Conservation (phyloP, 495 filamentous ascomycete species). For the Podospora bellae-mahoneyi region DNA sequence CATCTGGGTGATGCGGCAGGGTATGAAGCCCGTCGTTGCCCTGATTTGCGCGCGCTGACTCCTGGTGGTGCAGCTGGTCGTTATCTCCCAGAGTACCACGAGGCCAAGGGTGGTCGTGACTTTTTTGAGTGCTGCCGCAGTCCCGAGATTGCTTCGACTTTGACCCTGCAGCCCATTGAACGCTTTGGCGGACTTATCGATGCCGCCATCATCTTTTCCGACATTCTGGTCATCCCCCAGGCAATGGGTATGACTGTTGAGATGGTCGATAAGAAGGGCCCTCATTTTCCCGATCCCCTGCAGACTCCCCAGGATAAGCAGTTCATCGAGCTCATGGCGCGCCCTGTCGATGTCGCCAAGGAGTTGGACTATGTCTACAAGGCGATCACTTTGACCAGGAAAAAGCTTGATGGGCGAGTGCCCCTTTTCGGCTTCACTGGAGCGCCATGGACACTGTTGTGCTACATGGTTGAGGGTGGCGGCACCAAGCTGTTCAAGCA, state of each 20-base stretch:
- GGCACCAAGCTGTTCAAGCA: constrained; percentile 90
- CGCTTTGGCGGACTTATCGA: constrained; percentile 87
- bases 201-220: constrained; percentile 97
- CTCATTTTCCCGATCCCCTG: constrained; percentile 85
- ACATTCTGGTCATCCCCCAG: constrained; percentile 96
- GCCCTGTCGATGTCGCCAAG: constrained; percentile 74
- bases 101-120: constrained; percentile 82
- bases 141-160: constrained; percentile 84
- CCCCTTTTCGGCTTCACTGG: constrained; percentile 97
- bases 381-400: constrained; percentile 85
- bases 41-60: constrained; percentile 18
- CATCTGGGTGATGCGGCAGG: constrained; percentile 99
- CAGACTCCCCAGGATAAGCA: constrained; percentile 72
- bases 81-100: constrained; percentile 96
- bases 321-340: constrained; percentile 70
- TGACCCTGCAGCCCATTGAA: constrained; percentile 92
- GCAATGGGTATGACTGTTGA: constrained; percentile 96
- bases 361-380: constrained; percentile 92
- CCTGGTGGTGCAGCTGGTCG: constrained; percentile 67
- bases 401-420: constrained; percentile 82
- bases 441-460: constrained; percentile 92
- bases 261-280: constrained; percentile 95
- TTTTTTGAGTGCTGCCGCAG: constrained; percentile 96
- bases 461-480: constrained; percentile 98
- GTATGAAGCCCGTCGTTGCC: constrained; percentile 43